Conservation (phyloP, 805 yeast species). For the Hemisphaericaspora nanyangensis region DNA sequence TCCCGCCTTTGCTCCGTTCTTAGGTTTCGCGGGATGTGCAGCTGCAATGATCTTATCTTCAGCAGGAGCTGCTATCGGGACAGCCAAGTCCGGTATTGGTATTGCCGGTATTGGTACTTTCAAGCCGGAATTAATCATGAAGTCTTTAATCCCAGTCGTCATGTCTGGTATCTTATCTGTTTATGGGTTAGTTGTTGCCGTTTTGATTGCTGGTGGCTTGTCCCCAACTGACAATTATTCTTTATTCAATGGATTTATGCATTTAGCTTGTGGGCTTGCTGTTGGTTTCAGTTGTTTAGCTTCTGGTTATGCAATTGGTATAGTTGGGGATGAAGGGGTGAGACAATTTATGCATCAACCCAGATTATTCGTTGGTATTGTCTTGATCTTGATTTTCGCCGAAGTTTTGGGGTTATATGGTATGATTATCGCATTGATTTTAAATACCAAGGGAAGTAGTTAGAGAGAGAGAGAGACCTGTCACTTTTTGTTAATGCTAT, state of each 20-base stretch:
- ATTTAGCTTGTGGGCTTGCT: slow-evolving; percentile 89
- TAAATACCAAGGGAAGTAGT: slow-evolving; percentile 84
- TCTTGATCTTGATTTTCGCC: slow-evolving; percentile 82
- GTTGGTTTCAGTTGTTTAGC: slow-evolving; percentile 97
- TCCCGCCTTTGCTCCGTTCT: slow-evolving; percentile 93
- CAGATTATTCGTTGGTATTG: slow-evolving; percentile 83
- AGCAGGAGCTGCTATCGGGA: slow-evolving; percentile 98
- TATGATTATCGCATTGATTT: slow-evolving; percentile 89
- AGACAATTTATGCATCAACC: slow-evolving; percentile 87
- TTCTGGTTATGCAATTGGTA: slow-evolving; percentile 94
- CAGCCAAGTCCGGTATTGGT: slow-evolving; percentile 98
- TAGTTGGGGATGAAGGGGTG: slow-evolving; percentile 92
- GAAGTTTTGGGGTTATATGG: slow-evolving; percentile 91
- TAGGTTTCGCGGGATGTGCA: slow-evolving; percentile 97
- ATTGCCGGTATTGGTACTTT: slow-evolving; percentile 97
- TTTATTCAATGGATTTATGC: slow-evolving; percentile 96
- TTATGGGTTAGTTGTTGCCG: slow-evolving; percentile 95
- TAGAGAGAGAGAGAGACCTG: background rate
- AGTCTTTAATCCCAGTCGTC: slow-evolving; percentile 92
- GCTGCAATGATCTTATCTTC: slow-evolving; percentile 88
- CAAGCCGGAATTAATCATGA: slow-evolving; percentile 96
- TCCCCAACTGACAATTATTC: slow-evolving; percentile 78
- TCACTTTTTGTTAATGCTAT: background rate
- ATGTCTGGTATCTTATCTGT: slow-evolving; percentile 98
- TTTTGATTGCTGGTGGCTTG: slow-evolving; percentile 86